Conservation (phyloP, 306 rosid genomes). For the Oxytropis ochrocephala region DNA sequence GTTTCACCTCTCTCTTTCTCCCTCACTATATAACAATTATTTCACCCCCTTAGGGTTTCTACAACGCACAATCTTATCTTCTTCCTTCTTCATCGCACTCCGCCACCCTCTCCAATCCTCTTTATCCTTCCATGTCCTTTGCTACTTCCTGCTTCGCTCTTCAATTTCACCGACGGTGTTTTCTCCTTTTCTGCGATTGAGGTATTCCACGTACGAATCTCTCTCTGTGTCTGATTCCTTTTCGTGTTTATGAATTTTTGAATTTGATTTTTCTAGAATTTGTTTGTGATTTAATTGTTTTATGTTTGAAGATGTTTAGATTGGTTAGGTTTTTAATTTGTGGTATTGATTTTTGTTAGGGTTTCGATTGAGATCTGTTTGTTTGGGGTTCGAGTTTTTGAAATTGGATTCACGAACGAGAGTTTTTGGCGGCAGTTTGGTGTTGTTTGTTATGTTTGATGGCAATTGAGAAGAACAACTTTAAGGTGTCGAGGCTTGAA, state of each 20-base stretch:
- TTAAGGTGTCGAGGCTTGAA: slow-evolving; percentile 82
- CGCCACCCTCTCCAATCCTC: neutral
- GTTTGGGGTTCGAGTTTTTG: slow-evolving; percentile 27
- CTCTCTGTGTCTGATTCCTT: neutral
- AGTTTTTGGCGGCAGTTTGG: slow-evolving; percentile 34
- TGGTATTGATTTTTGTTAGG: slow-evolving; percentile 28
- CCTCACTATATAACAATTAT: slow-evolving; percentile 20
- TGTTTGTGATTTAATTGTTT: slow-evolving; percentile 4
- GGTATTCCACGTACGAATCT: slow-evolving; percentile 35
- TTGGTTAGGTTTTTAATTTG: slow-evolving; percentile 2
- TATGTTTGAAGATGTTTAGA: neutral
- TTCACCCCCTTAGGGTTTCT: slow-evolving; percentile 58
- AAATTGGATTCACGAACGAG: slow-evolving; percentile 9
- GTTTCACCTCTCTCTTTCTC: slow-evolving; percentile 14
- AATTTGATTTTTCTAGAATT: neutral
- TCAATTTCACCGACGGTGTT: slow-evolving; percentile 21
- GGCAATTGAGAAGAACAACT: slow-evolving; percentile 98
- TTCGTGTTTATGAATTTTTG: neutral
- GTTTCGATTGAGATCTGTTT: slow-evolving; percentile 38
- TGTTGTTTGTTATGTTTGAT: slow-evolving; percentile 45
- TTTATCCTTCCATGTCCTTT: neutral
- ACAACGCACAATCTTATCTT: neutral
- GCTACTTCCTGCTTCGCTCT: neutral
- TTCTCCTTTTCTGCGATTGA: slow-evolving; percentile 19
- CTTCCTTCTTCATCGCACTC: neutral